Evolutionary conservation across 139 green algal species (phyloP).

Genomic region (Nannochloris sp.): DNA sequence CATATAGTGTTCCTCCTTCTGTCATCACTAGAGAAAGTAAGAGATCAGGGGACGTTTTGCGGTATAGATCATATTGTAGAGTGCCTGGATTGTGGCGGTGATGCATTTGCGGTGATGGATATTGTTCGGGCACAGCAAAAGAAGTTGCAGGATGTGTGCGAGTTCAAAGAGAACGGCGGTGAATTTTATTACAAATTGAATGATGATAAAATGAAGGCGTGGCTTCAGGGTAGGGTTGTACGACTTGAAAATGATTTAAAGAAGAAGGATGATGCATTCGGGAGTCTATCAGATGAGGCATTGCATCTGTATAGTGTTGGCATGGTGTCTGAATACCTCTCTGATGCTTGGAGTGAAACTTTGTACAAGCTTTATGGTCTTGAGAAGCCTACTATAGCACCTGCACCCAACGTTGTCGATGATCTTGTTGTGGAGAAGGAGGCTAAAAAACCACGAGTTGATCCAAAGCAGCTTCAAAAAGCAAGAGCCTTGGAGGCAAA

Average conservation of each 20-base stretch:
- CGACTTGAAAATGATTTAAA: conserved; percentile 9
- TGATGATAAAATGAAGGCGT: conserved; percentile 21
- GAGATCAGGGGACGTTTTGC: conserved; percentile 18
- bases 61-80: conserved; percentile 29
- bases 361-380: conserved; percentile 3
- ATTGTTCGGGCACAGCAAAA: background rate
- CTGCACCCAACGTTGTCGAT: background rate
- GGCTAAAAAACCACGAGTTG: conserved; percentile 22
- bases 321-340: conserved; percentile 34
- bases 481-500: conserved; percentile 19
- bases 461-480: conserved; percentile 39
- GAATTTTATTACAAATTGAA: conserved; percentile 32
- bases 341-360: conserved; percentile 14
- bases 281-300: conserved; percentile 22
- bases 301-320: conserved; percentile 27
- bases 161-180: conserved; percentile 22
- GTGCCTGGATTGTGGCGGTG: background rate
- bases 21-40: conserved; percentile 36
- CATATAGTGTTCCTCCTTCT: conserved; percentile 51
- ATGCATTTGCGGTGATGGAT: background rate
- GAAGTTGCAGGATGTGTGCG: conserved; percentile 26
- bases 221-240: conserved; percentile 26
- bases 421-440: background rate
- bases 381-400: background rate
- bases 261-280: conserved; percentile 9